phyloP scores from a whole-genome alignment of 1,139 yeast species.

The Sugiyamaella xylanicola region DNA sequence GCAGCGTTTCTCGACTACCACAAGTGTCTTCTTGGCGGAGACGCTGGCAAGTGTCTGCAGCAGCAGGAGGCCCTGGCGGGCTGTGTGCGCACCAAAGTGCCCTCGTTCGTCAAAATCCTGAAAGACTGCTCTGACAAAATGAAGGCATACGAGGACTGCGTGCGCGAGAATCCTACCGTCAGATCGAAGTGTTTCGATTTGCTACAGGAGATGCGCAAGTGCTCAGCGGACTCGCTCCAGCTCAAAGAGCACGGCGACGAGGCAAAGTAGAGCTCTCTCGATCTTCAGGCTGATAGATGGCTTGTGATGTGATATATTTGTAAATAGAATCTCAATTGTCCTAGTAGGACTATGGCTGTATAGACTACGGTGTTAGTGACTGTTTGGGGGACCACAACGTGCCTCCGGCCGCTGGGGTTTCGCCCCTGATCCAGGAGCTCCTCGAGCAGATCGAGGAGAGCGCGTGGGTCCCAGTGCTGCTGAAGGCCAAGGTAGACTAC shows the following conservation, averaged over 20 bases:
- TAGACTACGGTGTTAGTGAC: no score
- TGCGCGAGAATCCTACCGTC: slow-evolving; percentile 46
- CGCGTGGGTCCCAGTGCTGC: no score
- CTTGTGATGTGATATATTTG: no score
- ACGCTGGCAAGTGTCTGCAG: slow-evolving; percentile 51
- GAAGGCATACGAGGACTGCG: slow-evolving; percentile 63
- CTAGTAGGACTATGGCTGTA: no score
- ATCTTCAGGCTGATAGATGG: no score
- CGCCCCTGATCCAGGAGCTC: no score
- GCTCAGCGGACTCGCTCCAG: slow-evolving; percentile 41
- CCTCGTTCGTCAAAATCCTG: slow-evolving; percentile 65
- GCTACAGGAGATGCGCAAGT: slow-evolving; percentile 43
- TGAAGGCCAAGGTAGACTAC: no score
- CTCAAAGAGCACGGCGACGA: slow-evolving; percentile 25
- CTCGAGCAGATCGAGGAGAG: no score
- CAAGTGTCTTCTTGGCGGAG: slow-evolving; percentile 59
- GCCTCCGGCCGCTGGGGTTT: no score
- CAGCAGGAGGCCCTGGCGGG: slow-evolving; percentile 56
- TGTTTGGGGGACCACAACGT: no score
- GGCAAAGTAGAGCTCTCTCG: no score
- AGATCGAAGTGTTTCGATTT: slow-evolving; percentile 47
- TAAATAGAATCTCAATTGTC: no score
- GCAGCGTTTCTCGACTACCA: slow-evolving; percentile 65
- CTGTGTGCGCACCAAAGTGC: slow-evolving; percentile 62
- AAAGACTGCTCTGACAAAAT: slow-evolving; percentile 57